Base-by-base conservation (phyloP, 2,329 filamentous ascomycete species). In the Diaporthe ampelina region DNA sequence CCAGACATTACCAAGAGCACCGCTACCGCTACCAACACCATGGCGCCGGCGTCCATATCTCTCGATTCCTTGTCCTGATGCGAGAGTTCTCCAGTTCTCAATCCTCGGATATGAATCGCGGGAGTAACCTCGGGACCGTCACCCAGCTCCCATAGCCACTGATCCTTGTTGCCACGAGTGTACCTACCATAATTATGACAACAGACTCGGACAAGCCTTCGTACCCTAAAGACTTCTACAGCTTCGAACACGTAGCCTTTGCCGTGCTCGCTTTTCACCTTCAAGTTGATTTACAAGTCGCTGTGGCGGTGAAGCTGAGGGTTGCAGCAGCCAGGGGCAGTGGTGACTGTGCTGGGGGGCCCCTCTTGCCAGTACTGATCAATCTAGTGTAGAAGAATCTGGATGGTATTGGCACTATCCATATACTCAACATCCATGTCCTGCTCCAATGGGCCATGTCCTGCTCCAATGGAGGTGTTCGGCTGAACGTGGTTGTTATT, bases 131-230 rank as follows among this genome's bases (percentile, higher is more conserved):
- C 29, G 29, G 29, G 29, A 29, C 29, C 29, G 54, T 76, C 75
- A 13, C 67, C 21, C 29, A 76, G 57, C 37, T 75, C 70, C 52
- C 65, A 73, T 17, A 75, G 43, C 75, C 73, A 76, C 43, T 54
- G 57, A 13, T 63, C 57, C n/a, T 58, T 57, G 45, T 75, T 74
- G 21, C 73, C 73, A 21, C 75, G 75, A 3, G 29, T 69, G 57
- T 75, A 45, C 9, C 65, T 75, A n/a, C 67, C 43, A n/a, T 70
- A 76, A 76, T 63, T 73, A 76, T 76, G 5, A 69, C 57, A 17
- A 63, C 45, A n/a, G 75, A 74, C 29, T 71, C 68, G 7, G 50
- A 45, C 7, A 76, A 8, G 65, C 65, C 3, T 74, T 74, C 19
- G 29, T 29, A 4, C 29, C 29, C 29, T 59, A 73, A 21, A 76